Evolutionary conservation across 352 stramenopile genomes (phyloP).

Genomic region (Phytopythium vexans): DNA sequence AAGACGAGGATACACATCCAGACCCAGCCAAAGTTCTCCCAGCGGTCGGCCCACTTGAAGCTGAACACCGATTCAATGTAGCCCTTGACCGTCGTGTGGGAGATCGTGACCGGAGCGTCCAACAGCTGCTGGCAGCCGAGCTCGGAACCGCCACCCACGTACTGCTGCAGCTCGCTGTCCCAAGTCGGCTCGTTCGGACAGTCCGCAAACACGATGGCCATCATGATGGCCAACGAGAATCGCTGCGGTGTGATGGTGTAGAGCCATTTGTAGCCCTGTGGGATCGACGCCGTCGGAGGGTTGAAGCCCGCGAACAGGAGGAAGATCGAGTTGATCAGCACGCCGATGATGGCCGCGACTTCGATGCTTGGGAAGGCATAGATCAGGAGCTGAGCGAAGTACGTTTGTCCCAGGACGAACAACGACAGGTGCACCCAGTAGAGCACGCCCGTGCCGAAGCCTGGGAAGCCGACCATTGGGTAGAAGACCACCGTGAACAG

Average conservation of each 20-base stretch:
- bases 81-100: slow-evolving; percentile 13
- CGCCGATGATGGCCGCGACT: slow-evolving; percentile 25
- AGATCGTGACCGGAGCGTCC: slow-evolving; percentile 8
- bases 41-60: slow-evolving; percentile 24
- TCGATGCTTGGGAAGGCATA: slow-evolving; percentile 27
- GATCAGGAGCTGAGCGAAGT: slow-evolving; percentile 28
- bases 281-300: slow-evolving; percentile 24
- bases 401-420: slow-evolving; percentile 29
- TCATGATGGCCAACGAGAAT: slow-evolving; percentile 26
- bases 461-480: slow-evolving; percentile 36
- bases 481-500: slow-evolving; percentile 48
- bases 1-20: slow-evolving; percentile 23
- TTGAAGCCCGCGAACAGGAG: slow-evolving; percentile 39
- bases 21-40: slow-evolving; percentile 25
- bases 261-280: slow-evolving; percentile 31
- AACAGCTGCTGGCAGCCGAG: slow-evolving; percentile 19
- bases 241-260: slow-evolving; percentile 30
- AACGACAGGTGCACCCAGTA: slow-evolving; percentile 40
- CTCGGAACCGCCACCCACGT: slow-evolving; percentile 11
- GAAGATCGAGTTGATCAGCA: slow-evolving; percentile 37
- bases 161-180: slow-evolving; percentile 13
- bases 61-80: slow-evolving; percentile 20
- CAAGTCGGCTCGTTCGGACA: slow-evolving; percentile 19
- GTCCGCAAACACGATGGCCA: slow-evolving; percentile 24
- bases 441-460: slow-evolving; percentile 25